Conservation (phyloP, 192 early-diverging fungal genomes). For the Linnemannia exigua region DNA sequence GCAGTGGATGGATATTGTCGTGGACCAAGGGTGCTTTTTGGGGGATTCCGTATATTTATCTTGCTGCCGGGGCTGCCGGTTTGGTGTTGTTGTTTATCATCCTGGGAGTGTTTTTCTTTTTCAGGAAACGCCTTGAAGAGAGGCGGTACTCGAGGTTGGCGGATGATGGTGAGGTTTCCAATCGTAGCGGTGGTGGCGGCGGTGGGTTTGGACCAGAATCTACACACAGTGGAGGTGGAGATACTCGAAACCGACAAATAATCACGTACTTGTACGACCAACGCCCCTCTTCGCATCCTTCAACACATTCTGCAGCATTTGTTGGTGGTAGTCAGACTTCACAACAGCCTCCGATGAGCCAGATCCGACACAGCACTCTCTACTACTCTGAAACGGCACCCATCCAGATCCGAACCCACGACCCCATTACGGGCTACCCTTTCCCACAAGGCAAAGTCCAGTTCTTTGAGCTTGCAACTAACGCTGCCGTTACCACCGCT, state of each 20-base stretch:
- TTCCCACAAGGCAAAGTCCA: neutral
- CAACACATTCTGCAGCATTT: neutral
- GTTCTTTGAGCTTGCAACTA: neutral
- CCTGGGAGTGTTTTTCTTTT: neutral
- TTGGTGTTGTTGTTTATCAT: neutral
- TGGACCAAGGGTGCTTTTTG: neutral
- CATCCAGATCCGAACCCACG: neutral
- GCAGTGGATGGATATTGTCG: neutral
- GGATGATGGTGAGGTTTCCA: neutral
- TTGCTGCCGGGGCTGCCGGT: neutral
- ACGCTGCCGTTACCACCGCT: neutral
- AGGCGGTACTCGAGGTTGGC: neutral
- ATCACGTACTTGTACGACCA: neutral
- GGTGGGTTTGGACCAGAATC: neutral
- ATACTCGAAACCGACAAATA: neutral
- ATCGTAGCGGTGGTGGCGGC: neutral
- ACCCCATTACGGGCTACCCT: neutral
- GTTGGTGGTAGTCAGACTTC: neutral
- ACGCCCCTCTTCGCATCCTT: neutral
- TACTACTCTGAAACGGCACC: neutral
- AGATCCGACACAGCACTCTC: neutral
- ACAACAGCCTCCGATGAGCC: neutral
- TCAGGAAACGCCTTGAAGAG: neutral
- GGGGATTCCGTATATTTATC: neutral
- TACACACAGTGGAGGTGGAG: neutral